These are phyloP conservation scores for Fusarium sp. DNA, from an alignment of 2,329 filamentous ascomycete species.

Conservation along the genomic window DNA sequence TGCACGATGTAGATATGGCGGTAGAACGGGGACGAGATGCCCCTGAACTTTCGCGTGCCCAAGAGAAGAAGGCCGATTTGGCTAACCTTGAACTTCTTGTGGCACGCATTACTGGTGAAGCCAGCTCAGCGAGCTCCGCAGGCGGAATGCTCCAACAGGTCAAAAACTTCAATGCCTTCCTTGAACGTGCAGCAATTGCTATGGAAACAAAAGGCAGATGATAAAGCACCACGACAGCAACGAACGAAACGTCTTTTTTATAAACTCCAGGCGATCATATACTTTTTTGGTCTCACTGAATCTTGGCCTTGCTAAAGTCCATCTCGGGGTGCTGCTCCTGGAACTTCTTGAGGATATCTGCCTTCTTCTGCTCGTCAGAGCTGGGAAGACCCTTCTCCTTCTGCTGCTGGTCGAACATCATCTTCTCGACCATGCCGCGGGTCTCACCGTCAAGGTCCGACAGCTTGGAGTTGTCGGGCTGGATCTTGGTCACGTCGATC, in stretches of 20 bases:
- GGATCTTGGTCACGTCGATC: slow-evolving; percentile 96
- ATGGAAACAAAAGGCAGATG: slow-evolving; percentile 59
- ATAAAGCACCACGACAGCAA: slow-evolving; percentile 23
- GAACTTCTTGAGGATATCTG: slow-evolving; percentile 93
- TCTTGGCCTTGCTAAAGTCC: slow-evolving; percentile 78
- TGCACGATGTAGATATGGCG: slow-evolving; percentile 72
- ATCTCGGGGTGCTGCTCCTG: slow-evolving; percentile 81
- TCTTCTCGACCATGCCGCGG: slow-evolving; percentile 98
- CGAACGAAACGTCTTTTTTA: slow-evolving; percentile 8
- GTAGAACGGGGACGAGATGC: slow-evolving; percentile 63
- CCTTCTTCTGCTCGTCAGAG: slow-evolving; percentile 95
- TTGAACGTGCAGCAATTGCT: slow-evolving; percentile 69
- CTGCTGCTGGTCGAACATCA: slow-evolving; percentile 99
- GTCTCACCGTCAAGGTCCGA: slow-evolving; percentile 95
- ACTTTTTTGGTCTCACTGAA: slow-evolving; percentile 56
- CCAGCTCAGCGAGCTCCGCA: slow-evolving; percentile 59
- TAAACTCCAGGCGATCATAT: slow-evolving; percentile 9
- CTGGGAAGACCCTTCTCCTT: slow-evolving; percentile 92
- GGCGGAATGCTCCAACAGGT: slow-evolving; percentile 68
- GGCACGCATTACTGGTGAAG: slow-evolving; percentile 64
- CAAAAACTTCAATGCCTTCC: slow-evolving; percentile 70
- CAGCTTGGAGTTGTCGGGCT: slow-evolving; percentile 90
- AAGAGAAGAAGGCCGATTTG: slow-evolving; percentile 62
- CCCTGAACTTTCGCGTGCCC: slow-evolving; percentile 57
- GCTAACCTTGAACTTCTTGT: slow-evolving; percentile 68